Base-by-base conservation (phyloP, 2,329 filamentous ascomycete species). In the Gaeumannomyces tritici region DNA sequence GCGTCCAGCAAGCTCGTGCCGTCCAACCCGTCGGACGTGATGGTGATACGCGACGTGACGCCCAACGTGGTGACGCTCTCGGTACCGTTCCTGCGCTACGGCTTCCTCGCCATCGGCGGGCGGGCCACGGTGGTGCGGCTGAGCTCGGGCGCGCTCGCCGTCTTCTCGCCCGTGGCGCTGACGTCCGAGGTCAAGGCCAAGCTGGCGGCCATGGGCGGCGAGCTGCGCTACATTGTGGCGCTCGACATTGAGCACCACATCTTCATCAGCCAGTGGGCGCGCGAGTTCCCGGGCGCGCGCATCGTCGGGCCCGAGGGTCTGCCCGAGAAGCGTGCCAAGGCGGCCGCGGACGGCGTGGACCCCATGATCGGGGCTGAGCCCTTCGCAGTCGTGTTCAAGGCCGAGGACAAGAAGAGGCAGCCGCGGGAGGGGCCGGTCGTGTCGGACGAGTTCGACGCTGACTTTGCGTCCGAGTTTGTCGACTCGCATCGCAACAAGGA, bases 201-300 rank as follows among this genome's bases (percentile, higher is more conserved):
- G 72, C 78, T 90, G 61, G 77, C 81, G 62, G 79, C 85, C 42
- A 77, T 91, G 63, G 87, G 87, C 65, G 87, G 87, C 60, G 81
- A 85, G 55, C 85, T 97, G 61, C 84, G 83, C 67, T 98, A 98
- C 80, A 87, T 99, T 67, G 80, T 93, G 29, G 93, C 95, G 0
- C 85, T 89, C 1, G 95, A 99, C 73, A 82, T 90, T 61, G 92
- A 99, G 78, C 95, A 99, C 75, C 95, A 99, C 81, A 91, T 99
- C 73, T 96, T 95, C 79, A 73, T 99, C 62, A 88, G 89, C 0
- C 81, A 90, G 59, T 99, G 95, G 93, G 86, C 89, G 69, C 78
- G 83, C 59, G 89, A 85, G 29, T 98, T 85, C 73, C 59, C 93
- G 0, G 74, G 82, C 55, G 93, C 93, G 35, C 87, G 88, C 69